A percentile compares a stretch with the other conserved stretches of the same genome.
These are phyloP conservation scores for Berkeleyomyces basicola DNA, from an alignment of 2,329 filamentous ascomycete genomes.

Conservation along the genomic window DNA sequence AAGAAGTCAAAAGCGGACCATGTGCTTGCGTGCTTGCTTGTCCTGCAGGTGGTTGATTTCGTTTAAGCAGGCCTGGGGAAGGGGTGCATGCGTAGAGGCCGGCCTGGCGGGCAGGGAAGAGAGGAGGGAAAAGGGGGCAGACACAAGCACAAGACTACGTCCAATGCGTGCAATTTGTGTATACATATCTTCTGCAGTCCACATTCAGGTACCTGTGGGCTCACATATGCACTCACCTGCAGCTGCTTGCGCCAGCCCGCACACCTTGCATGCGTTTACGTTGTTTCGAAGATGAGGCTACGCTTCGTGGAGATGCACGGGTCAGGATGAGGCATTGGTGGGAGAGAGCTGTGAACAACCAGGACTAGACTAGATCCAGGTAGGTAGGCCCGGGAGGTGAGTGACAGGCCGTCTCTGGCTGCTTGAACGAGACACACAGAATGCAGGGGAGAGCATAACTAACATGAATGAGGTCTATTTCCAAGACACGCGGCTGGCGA, in stretches of 20 bases:
- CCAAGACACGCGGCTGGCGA: background rate
- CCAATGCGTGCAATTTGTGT: background rate
- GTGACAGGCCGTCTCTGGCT: no score
- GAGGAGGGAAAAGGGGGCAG: background rate
- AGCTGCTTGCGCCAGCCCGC: background rate
- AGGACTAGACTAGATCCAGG: no score
- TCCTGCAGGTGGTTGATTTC: constrained; percentile 9
- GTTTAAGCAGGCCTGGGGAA: constrained; percentile 10
- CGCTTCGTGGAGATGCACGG: background rate
- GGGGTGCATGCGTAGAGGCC: background rate
- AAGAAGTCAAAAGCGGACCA: constrained; percentile 1
- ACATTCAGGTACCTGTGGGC: background rate
- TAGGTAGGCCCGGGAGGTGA: no score
- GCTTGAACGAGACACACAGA: background rate
- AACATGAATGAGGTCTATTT: background rate
- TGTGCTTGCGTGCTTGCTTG: background rate
- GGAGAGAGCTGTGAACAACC: background rate
- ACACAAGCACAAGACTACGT: background rate
- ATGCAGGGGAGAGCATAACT: background rate
- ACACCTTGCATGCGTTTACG: background rate
- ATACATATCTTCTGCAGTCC: background rate
- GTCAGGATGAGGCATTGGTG: background rate
- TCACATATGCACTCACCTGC: background rate
- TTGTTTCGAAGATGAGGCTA: background rate
- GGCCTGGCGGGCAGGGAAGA: background rate